Percentiles rank a stretch among this genome's conserved stretches.
phyloP scores from a whole-genome alignment of 202 grass and related monocot genomes.

The Panicum virgatum region DNA sequence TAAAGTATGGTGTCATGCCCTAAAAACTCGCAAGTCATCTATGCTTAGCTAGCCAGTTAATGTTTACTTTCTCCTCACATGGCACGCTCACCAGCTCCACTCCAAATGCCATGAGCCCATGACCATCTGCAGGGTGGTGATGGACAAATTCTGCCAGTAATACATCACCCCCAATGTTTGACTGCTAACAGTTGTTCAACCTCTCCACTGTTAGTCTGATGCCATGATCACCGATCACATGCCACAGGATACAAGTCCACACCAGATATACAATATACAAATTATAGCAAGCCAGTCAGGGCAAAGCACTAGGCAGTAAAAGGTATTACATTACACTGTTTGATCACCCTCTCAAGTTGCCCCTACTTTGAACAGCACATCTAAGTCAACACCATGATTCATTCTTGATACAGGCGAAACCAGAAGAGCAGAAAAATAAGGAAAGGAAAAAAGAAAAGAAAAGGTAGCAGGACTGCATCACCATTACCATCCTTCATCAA shows the following conservation, averaged over 20 bases:
- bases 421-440: constrained; percentile 55
- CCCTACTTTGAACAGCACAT: constrained; percentile 47
- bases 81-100: constrained; percentile 50
- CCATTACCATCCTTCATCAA: constrained; percentile 39
- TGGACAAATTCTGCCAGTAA: constrained; percentile 60
- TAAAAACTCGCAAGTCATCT: not conserved
- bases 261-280: constrained; percentile 52
- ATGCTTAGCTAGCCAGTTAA: constrained; percentile 38
- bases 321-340: constrained; percentile 42
- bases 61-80: constrained; percentile 51
- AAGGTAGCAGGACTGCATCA: constrained; percentile 43
- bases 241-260: constrained; percentile 42
- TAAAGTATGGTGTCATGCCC: constrained; percentile 21
- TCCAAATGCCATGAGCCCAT: constrained; percentile 42
- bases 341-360: constrained; percentile 39
- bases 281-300: constrained; percentile 48
- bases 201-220: constrained; percentile 14
- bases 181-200: constrained; percentile 40
- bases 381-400: constrained; percentile 63
- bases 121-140: constrained; percentile 30
- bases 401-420: constrained; percentile 61
- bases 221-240: constrained; percentile 42
- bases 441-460: constrained; percentile 28
- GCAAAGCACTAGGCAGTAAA: constrained; percentile 56
- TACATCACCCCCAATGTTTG: constrained; percentile 44